phyloP scores from a whole-genome alignment of 306 rosid genomes.

The Oxytropis ochrocephala region DNA sequence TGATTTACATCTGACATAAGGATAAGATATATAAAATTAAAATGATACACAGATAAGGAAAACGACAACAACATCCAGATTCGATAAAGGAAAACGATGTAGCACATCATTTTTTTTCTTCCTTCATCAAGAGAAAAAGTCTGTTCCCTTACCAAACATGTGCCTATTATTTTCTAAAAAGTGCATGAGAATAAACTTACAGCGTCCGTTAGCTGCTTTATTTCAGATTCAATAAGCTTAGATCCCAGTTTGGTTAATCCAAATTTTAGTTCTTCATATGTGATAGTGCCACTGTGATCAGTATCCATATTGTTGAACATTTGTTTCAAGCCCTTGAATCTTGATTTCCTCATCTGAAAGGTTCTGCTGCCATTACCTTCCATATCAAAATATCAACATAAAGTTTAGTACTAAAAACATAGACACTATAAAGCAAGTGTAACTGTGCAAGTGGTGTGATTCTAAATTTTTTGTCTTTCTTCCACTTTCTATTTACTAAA shows the following conservation, averaged over 20 bases:
- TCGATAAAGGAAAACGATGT: neutral
- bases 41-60: too few relatives aligned
- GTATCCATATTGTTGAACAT: constrained; percentile 91
- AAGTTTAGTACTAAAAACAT: too few relatives aligned
- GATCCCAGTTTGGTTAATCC: constrained; percentile 83
- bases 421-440: too few relatives aligned
- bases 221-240: constrained; percentile 69
- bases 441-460: too few relatives aligned
- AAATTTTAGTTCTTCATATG: constrained; percentile 71
- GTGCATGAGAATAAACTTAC: constrained; percentile 44
- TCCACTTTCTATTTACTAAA: too few relatives aligned
- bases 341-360: constrained; percentile 85
- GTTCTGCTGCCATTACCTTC: constrained; percentile 83
- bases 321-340: constrained; percentile 81
- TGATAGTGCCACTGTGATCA: constrained; percentile 80
- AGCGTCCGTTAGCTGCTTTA: constrained; percentile 84
- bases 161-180: too few relatives aligned
- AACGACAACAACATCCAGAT: too few relatives aligned
- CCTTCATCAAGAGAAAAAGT: neutral
- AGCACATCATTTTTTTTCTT: neutral
- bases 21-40: too few relatives aligned
- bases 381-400: constrained; percentile 2
- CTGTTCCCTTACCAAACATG: too few relatives aligned
- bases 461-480: too few relatives aligned
- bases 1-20: too few relatives aligned